Conservation (phyloP, 2,329 filamentous ascomycete genomes). For the Colletotrichum euphorbiae region DNA sequence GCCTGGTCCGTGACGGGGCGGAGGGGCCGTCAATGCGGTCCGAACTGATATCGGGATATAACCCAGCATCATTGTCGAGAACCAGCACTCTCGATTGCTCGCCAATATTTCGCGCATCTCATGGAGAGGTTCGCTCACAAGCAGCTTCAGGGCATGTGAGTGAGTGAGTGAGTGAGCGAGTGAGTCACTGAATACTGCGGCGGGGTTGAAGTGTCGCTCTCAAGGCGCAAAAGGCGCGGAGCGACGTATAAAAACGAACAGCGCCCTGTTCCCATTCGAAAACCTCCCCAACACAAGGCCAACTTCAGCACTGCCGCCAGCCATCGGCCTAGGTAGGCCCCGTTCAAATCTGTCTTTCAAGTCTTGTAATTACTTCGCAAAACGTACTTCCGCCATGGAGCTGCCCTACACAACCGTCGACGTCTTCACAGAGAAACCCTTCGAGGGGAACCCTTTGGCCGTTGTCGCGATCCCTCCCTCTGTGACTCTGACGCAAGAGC, state of each 20-base stretch:
- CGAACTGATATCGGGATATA: not conserved
- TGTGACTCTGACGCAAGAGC: constrained; percentile 57
- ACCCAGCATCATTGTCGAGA: not conserved
- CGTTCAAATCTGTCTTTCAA: not conserved
- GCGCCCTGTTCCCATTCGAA: too few relatives aligned
- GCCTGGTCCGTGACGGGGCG: too few relatives aligned
- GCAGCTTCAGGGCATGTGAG: too few relatives aligned
- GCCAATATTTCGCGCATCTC: too few relatives aligned
- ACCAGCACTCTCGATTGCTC: not conserved
- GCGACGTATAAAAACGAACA: not conserved
- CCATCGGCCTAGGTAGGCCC: too few relatives aligned
- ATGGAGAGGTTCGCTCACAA: not conserved
- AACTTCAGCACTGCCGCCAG: too few relatives aligned
- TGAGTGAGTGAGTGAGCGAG: too few relatives aligned
- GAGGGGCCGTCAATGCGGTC: not conserved
- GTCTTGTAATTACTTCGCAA: not conserved
- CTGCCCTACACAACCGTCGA: constrained; percentile 66
- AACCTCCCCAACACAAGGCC: too few relatives aligned
- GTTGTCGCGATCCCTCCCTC: constrained; percentile 65
- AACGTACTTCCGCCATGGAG: constrained; percentile 45
- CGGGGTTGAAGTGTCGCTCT: constrained; percentile 3
- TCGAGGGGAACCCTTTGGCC: constrained; percentile 70
- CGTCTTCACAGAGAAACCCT: constrained; percentile 66
- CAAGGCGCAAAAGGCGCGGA: constrained; percentile 10
- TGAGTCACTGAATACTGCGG: too few relatives aligned